Base-by-base conservation (phyloP, 2,329 filamentous ascomycete genomes). In the Verticillium longisporum region DNA sequence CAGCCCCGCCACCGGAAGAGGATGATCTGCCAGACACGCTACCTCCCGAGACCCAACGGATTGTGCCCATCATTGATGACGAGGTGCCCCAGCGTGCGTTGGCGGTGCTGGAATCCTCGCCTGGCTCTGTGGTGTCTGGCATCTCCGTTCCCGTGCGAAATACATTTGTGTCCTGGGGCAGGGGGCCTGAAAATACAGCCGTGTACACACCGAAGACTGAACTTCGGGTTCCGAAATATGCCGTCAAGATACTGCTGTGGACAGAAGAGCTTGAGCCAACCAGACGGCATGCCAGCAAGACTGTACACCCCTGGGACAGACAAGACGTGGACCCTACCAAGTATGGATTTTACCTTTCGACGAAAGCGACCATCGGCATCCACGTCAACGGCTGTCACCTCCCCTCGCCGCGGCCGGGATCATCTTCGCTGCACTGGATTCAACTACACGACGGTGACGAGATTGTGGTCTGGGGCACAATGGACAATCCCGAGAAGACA, bases 171-270 rank as follows among this genome's bases (percentile, higher is more conserved):
- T 89, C 88, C 0, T 98, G 92, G 87, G 94, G 94, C 34, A 86
- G 94, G 32, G 84, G 84, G 0, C 77, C 75, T 1, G 78, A 82
- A 21, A 93, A 92, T 67, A 94, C 89, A 0, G 75, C 87, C 34
- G 78, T 87, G 2, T 91, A 92, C 68, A 74, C 82, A 1, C 78
- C 87, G 56, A 76, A 73, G 34, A 75, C 77, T 31, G 91, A 97
- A 66, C 82, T 80, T 2, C 88, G 87, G 15, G 85, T 98, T 38
- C 91, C 93, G 1, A 94, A 94, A 70, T 88, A 88, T 64, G 92
- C 91, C 0, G 86, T 97, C 67, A 88, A 90, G 68, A 78, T 97
- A 41, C 80, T 91, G 37, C 84, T 95, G 34, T 92, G 89, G 82
- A 87, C 84, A 60, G 82, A 87, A 0, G 84, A 84, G 11, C 88